Conservation (phyloP, 371 early-diverging fungal genomes). For the Saksenaea vasiformis region DNA sequence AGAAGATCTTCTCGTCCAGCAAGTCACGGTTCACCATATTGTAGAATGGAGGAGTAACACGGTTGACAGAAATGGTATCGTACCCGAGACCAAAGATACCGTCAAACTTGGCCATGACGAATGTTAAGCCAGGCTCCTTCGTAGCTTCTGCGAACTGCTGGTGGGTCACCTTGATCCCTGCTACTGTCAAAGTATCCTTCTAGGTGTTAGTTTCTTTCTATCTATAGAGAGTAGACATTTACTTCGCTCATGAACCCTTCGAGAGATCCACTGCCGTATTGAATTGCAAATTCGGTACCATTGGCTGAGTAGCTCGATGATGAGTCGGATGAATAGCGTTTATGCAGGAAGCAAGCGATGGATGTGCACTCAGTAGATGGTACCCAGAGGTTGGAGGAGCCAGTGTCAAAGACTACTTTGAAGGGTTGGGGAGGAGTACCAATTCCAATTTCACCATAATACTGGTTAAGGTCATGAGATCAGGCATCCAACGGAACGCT, state of each 20-base stretch:
- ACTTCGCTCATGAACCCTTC: slow-evolving; percentile 86
- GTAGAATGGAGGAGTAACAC: slow-evolving; percentile 91
- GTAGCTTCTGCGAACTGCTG: slow-evolving; percentile 91
- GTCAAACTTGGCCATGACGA: slow-evolving; percentile 89
- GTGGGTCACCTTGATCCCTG: slow-evolving; percentile 59
- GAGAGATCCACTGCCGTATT: slow-evolving; percentile 89
- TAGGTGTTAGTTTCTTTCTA: slow-evolving; percentile 16
- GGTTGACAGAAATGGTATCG: slow-evolving; percentile 85
- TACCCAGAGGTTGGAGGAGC: slow-evolving; percentile 95
- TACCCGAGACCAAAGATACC: slow-evolving; percentile 93
- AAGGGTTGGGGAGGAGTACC: slow-evolving; percentile 92
- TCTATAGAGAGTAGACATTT: slow-evolving; percentile 37
- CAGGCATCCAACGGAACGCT: not conserved
- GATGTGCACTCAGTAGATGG: slow-evolving; percentile 92
- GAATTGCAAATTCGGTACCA: slow-evolving; percentile 90
- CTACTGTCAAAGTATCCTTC: slow-evolving; percentile 73
- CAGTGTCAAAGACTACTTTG: slow-evolving; percentile 95
- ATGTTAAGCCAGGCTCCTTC: slow-evolving; percentile 89
- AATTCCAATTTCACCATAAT: slow-evolving; percentile 81
- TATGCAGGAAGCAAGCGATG: slow-evolving; percentile 92
- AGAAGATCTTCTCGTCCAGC: slow-evolving; percentile 80
- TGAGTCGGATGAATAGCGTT: slow-evolving; percentile 75
- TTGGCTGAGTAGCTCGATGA: slow-evolving; percentile 75
- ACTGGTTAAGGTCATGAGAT: slow-evolving; percentile 33
- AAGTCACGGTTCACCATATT: slow-evolving; percentile 78